Percentiles rank a stretch among this genome's conserved stretches.
These are phyloP conservation scores for Dipteronia sinensis DNA, from an alignment of 345 rosid genomes.

Conservation along the genomic window DNA sequence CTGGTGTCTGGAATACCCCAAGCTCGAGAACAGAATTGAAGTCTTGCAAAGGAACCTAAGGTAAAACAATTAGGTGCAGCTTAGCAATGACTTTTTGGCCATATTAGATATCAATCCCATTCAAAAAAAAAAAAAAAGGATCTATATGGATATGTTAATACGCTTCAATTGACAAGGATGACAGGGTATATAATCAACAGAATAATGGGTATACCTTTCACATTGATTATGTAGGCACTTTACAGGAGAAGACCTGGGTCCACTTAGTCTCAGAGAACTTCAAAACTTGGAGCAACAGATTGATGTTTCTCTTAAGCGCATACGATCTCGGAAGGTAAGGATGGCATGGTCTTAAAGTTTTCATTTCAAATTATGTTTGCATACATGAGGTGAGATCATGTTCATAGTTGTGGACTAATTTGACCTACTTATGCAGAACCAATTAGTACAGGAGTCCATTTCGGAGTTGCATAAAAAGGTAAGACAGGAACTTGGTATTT, in stretches of 20 bases:
- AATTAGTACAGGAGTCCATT: conserved; percentile 60
- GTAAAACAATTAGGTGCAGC: conserved; percentile 28
- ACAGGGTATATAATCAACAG: too few species aligned
- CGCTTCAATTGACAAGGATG: background rate
- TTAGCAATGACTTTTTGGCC: too few species aligned
- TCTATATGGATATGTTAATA: background rate
- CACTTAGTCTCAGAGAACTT: conserved; percentile 64
- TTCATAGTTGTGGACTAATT: background rate
- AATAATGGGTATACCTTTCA: background rate
- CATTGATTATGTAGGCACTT: conserved; percentile 45
- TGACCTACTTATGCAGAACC: conserved; percentile 53
- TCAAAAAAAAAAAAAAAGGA: too few species aligned
- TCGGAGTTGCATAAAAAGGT: conserved; percentile 73
- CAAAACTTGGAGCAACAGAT: conserved; percentile 84
- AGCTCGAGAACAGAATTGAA: conserved; percentile 59
- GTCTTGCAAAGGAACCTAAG: conserved; percentile 59
- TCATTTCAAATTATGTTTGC: background rate
- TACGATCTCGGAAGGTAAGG: conserved; percentile 69
- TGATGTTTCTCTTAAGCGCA: conserved; percentile 71
- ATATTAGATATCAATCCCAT: too few species aligned
- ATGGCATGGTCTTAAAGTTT: background rate
- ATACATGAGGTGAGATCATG: background rate
- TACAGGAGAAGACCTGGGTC: conserved; percentile 67
- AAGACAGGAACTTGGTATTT: conserved; percentile 11
- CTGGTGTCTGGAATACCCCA: conserved; percentile 59